Conservation (phyloP, 179 eudicot genomes). For the Spinacia oleracea region DNA sequence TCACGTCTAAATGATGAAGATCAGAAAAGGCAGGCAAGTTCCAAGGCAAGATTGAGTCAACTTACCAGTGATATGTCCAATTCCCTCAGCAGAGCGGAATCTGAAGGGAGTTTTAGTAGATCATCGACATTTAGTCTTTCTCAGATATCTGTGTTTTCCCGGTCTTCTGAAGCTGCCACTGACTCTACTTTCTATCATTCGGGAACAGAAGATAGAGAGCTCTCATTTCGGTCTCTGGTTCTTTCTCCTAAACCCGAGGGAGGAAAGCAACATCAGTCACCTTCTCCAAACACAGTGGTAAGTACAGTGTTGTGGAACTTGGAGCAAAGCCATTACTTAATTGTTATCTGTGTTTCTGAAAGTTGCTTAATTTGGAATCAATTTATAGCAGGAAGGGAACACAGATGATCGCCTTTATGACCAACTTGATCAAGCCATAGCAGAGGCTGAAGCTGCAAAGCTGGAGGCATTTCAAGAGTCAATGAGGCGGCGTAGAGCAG, state of each 20-base stretch:
- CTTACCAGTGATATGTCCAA: constrained; percentile 31
- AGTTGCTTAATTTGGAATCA: constrained; percentile 1
- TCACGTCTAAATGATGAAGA: constrained; percentile 36
- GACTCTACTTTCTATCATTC: constrained; percentile 21
- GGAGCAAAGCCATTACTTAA: neutral
- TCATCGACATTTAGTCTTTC: constrained; percentile 36
- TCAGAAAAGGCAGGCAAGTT: constrained; percentile 25
- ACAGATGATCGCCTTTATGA: constrained; percentile 43
- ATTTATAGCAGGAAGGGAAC: constrained; percentile 42
- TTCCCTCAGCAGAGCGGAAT: constrained; percentile 18
- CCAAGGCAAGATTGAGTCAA: constrained; percentile 20
- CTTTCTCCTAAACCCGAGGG: constrained; percentile 26
- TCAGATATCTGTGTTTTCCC: constrained; percentile 17
- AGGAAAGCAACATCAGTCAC: constrained; percentile 14
- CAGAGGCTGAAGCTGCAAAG: constrained; percentile 55
- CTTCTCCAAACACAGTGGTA: constrained; percentile 15
- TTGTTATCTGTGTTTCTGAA: constrained; percentile 2
- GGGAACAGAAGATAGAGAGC: constrained; percentile 30
- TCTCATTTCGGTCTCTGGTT: constrained; percentile 19
- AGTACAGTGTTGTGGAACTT: neutral
- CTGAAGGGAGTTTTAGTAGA: constrained; percentile 25
- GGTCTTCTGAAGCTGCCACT: constrained; percentile 33
- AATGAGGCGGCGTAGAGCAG: constrained; percentile 59
- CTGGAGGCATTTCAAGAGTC: constrained; percentile 68
- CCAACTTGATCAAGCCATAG: constrained; percentile 60